Evolutionary conservation across 2,329 filamentous ascomycete species (phyloP), one percentile per base, ranked within the genome.

Genomic region (Aspergillus alliaceus): DNA sequence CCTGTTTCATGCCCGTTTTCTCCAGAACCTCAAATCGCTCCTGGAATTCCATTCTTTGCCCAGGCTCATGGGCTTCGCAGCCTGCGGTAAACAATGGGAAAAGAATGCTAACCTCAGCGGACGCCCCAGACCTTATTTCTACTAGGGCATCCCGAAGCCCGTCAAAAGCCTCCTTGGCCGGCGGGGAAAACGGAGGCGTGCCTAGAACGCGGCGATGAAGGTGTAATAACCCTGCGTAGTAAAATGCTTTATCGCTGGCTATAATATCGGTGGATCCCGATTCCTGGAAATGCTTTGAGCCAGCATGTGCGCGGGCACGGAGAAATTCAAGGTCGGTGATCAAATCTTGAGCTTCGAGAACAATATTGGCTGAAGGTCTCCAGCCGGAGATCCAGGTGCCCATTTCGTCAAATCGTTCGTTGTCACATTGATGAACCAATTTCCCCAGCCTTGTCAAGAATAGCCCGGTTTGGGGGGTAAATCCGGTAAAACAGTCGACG

Each of bases 51-150:
- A 76, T 75, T 50, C 86, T 79, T 64, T 88, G 83, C 2, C 73
- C 74, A 32, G 77, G 66, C 49, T 86, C 82, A 54, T 77, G 76
- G 1, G 86, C 85, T 70, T 95, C 89, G 63, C 90, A 93, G 0
- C 90, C 91, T 1, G 90, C 90, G 1, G 89, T 90, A 72, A 95
- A 95, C 75, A 95, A 86, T 0, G 91, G 90, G 62, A 95, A 93
- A 37, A 95, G 72, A 18, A 90, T 76, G 66, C 89, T 91, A 8
- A 85, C 86, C 72, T 93, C 90, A 0, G 90, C 89, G 15, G 86
- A 86, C 29, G 87, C 87, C 6, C 89, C 88, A 12, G 80, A 76
- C 12, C 85, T 77, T 49, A 95, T 84, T 35, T 82, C 83, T 22
- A 79, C 78, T 59, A 93, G 76, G 31, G 86, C 83, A 1, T 78